Conservation (phyloP, 495 filamentous ascomycete species). For the Penicillium crystallinum region DNA sequence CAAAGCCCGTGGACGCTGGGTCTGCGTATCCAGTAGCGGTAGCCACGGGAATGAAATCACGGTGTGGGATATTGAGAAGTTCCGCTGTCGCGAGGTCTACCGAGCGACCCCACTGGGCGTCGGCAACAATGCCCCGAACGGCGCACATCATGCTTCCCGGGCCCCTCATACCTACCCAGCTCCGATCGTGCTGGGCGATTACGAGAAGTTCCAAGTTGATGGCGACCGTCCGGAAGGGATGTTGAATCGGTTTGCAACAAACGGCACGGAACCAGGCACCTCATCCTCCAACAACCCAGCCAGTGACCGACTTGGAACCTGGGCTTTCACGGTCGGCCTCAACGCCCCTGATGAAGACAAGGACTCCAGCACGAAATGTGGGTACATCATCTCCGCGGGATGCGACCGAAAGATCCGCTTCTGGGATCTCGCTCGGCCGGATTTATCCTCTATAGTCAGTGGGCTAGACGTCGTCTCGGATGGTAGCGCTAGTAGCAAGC, state of each 20-base stretch:
- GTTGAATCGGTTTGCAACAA: constrained; percentile 79
- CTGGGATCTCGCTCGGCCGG: constrained; percentile 77
- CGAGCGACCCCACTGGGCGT: constrained; percentile 44
- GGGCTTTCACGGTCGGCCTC: constrained; percentile 46
- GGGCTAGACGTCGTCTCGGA: constrained; percentile 68
- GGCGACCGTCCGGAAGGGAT: constrained; percentile 85
- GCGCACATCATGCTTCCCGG: constrained; percentile 14
- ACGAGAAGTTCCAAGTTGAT: constrained; percentile 85
- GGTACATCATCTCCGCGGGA: constrained; percentile 80
- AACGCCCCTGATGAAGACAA: constrained; percentile 45
- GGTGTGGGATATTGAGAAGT: constrained; percentile 92
- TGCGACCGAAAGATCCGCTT: constrained; percentile 87
- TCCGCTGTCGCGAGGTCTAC: constrained; percentile 84
- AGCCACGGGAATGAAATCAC: constrained; percentile 81
- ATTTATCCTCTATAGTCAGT: constrained; percentile 71
- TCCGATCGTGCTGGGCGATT: constrained; percentile 57
- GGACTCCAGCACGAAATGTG: constrained; percentile 38
- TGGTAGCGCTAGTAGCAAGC: constrained; percentile 39
- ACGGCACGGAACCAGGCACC: constrained; percentile 35
- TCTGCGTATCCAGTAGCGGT: constrained; percentile 86
- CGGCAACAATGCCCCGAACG: constrained; percentile 16
- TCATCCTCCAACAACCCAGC: constrained; percentile 27
- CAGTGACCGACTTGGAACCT: constrained; percentile 56
- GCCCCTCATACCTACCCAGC: constrained; percentile 39
- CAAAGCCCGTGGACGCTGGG: constrained; percentile 69